Evolutionary conservation across 139 green algal genomes (phyloP), one percentile per base, ranked within the genome.

Genomic region (Helicosporidium sp.): DNA sequence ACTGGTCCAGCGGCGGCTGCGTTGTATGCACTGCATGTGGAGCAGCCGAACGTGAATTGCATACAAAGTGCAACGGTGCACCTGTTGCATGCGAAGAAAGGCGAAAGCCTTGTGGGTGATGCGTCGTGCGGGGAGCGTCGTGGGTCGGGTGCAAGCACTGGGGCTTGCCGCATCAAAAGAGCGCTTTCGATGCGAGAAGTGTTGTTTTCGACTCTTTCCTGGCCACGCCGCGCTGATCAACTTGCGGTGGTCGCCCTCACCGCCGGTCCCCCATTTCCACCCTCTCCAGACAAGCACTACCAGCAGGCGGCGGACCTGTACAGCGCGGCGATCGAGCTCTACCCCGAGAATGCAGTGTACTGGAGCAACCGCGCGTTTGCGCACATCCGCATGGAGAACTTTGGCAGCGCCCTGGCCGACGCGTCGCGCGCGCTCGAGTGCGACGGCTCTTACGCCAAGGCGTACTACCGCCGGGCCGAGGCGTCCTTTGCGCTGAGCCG

Each of bases 391-490:
- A 58, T 95, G 1, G 89, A 98, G 59, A 75, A 85, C 40, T 94
- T 84, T 66, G 89, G 83, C 26, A 65, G 64, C 39, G 88, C 88
- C 15, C 58, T 97, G 2, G 56, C 62, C n/a, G 89, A 98, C 69
- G 83, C 80, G 12, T 79, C 62, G 10, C 61, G 75, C 35, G 83
- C 85, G 3, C 76, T 94, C 15, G 73, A 89, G 19, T 34, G 85
- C 16, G 77, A 95, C 55, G 69, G 79, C 7, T 71, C 58, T 12
- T 94, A 91, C 49, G 51, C 82, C 24, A 93, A 95, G 76, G 87
- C 65, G 0, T 97, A 93, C 70, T 98, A 97, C 57, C 62, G 88
- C 1, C 64, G 89, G 1, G 89, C 72, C 0, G 79, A 88, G 58
- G 87, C 88, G 4, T 63, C 87, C 47, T 80, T 91, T 46, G 74